Percentiles rank a stretch among this genome's conserved stretches.
These are phyloP conservation scores for Vitis labrusca DNA, from an alignment of 164 flowering plant genomes.

Conservation along the genomic window DNA sequence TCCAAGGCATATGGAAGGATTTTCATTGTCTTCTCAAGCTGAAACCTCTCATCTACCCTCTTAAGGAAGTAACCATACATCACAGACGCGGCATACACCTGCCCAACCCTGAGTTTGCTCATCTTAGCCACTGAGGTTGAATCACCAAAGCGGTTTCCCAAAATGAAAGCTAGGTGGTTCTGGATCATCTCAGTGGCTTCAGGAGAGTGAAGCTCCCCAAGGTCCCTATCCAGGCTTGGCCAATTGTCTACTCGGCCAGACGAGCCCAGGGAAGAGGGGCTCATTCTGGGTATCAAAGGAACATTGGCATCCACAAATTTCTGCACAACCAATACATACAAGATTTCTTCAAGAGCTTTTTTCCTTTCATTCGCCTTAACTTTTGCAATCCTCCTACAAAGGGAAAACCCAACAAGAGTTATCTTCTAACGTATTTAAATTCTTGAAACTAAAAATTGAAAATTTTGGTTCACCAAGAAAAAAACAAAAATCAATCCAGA, in stretches of 20 bases:
- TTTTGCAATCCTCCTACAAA: slow-evolving; percentile 87
- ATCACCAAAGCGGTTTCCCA: slow-evolving; percentile 70
- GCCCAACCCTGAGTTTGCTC: slow-evolving; percentile 91
- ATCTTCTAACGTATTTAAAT: too few relatives aligned
- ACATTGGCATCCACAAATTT: slow-evolving; percentile 89
- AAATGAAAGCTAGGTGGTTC: slow-evolving; percentile 77
- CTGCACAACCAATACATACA: slow-evolving; percentile 84
- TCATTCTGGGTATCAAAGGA: slow-evolving; percentile 61
- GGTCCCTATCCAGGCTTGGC: slow-evolving; percentile 65
- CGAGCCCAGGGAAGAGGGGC: slow-evolving; percentile 38
- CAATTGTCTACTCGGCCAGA: slow-evolving; percentile 67
- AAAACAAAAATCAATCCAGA: too few relatives aligned
- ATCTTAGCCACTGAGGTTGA: slow-evolving; percentile 63
- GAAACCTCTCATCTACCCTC: slow-evolving; percentile 91
- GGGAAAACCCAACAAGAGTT: neutral
- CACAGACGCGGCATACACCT: slow-evolving; percentile 95
- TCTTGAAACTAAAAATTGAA: too few relatives aligned
- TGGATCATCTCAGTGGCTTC: slow-evolving; percentile 95
- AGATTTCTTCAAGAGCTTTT: slow-evolving; percentile 83
- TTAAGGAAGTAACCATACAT: slow-evolving; percentile 97
- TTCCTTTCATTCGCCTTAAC: slow-evolving; percentile 83
- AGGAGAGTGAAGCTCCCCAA: slow-evolving; percentile 68
- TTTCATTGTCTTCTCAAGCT: slow-evolving; percentile 89
- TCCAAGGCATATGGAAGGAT: slow-evolving; percentile 53
- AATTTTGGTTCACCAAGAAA: too few relatives aligned